A percentile compares a stretch with the other conserved stretches of the same genome.
These are phyloP conservation scores for Pleodorina starrii DNA, from an alignment of 139 green algal genomes.

Conservation along the genomic window DNA sequence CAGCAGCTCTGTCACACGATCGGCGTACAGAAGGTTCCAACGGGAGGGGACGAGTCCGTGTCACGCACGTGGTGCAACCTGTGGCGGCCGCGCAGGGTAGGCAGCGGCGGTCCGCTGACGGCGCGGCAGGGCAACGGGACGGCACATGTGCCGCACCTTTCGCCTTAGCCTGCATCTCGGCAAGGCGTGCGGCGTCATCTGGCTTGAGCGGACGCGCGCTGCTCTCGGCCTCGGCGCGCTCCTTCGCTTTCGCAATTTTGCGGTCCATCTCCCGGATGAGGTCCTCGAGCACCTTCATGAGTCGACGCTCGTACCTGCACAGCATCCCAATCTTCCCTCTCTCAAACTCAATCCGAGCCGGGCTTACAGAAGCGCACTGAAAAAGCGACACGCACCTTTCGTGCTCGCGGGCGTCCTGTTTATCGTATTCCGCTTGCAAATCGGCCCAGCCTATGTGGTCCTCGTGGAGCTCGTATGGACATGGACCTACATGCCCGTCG, in stretches of 20 bases:
- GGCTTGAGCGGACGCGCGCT: conserved; percentile 63
- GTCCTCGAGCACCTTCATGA: conserved; percentile 78
- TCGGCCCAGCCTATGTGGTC: conserved; percentile 83
- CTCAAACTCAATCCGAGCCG: no score
- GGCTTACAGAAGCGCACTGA: no score
- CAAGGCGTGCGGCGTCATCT: conserved; percentile 75
- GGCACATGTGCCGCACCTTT: no score
- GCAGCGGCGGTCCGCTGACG: no score
- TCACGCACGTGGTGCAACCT: no score
- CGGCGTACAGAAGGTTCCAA: no score
- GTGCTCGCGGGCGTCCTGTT: conserved; percentile 73
- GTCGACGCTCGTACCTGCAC: conserved; percentile 81
- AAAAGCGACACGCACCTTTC: conserved; percentile 62
- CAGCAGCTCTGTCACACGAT: conserved; percentile 69
- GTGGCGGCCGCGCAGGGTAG: no score
- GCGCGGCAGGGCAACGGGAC: no score
- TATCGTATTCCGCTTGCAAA: conserved; percentile 76
- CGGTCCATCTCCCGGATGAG: conserved; percentile 89
- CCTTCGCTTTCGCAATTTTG: conserved; percentile 85
- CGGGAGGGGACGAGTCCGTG: no score
- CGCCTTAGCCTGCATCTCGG: conserved; percentile 69
- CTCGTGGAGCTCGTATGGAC: conserved; percentile 81
- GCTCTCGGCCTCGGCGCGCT: conserved; percentile 83
- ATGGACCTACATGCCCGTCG: conserved; percentile 80
- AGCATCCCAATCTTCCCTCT: no score